These are phyloP conservation scores for Raffaelea ambrosiae DNA, from an alignment of 2,329 filamentous ascomycete species.

Conservation along the genomic window DNA sequence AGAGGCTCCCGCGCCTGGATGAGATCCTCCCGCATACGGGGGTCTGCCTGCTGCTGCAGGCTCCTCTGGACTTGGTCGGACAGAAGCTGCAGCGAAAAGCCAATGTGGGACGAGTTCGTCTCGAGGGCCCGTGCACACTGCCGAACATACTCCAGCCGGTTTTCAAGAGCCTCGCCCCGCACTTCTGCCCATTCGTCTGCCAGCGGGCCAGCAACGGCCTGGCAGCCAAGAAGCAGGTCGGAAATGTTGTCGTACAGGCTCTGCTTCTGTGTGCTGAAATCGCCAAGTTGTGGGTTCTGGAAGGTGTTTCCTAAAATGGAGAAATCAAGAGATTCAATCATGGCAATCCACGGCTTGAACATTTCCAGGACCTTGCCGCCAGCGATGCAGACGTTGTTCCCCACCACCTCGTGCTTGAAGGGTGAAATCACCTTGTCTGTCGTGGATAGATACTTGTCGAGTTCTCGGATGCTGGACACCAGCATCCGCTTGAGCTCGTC, in stretches of 20 bases:
- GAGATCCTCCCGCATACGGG: slow-evolving; percentile 35
- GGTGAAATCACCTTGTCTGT: slow-evolving; percentile 76
- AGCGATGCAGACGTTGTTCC: slow-evolving; percentile 72
- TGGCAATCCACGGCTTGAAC: slow-evolving; percentile 82
- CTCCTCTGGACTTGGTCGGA: slow-evolving; percentile 67
- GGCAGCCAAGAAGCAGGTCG: slow-evolving; percentile 78
- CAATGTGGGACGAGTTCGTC: slow-evolving; percentile 77
- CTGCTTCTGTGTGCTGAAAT: slow-evolving; percentile 88
- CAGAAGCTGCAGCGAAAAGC: slow-evolving; percentile 78
- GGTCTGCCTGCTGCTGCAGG: slow-evolving; percentile 37
- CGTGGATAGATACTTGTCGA: slow-evolving; percentile 74
- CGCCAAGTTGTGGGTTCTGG: slow-evolving; percentile 75
- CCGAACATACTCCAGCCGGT: slow-evolving; percentile 72
- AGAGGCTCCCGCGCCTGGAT: slow-evolving; percentile 39
- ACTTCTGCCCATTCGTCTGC: slow-evolving; percentile 94
- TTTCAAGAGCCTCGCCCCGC: slow-evolving; percentile 83
- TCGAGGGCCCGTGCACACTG: slow-evolving; percentile 73
- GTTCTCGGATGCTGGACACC: slow-evolving; percentile 73
- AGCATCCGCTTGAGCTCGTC: slow-evolving; percentile 82
- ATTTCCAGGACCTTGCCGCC: slow-evolving; percentile 76
- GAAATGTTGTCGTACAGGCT: slow-evolving; percentile 88
- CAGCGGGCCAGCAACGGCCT: slow-evolving; percentile 82
- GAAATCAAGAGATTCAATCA: slow-evolving; percentile 87
- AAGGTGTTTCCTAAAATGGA: slow-evolving; percentile 68
- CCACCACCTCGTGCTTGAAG: slow-evolving; percentile 68